Evolutionary conservation across 1,284 basidiomycete genomes (phyloP).

Genomic region (Puccinia triticina): DNA sequence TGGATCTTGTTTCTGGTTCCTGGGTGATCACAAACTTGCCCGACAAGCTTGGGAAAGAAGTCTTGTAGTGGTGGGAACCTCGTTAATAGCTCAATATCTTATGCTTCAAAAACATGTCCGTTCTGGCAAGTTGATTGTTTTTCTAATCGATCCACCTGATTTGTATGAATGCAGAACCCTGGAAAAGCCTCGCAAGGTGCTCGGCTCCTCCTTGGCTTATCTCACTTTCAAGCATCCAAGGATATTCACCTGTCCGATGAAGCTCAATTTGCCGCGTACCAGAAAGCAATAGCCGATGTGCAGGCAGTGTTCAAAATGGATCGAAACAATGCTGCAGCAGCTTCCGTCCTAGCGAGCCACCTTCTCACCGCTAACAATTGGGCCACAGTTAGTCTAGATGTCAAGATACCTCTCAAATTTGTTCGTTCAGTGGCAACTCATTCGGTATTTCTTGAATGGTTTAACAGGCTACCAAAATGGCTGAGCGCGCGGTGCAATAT

Average conservation of each 20-base stretch:
- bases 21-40: constrained; percentile 77
- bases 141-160: not conserved
- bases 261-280: constrained; percentile 66
- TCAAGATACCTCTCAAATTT: not conserved
- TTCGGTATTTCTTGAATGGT: constrained; percentile 2
- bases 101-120: not conserved
- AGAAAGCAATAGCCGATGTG: constrained; percentile 65
- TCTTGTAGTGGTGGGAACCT: constrained; percentile 71
- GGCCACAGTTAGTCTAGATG: constrained; percentile 53
- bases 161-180: constrained; percentile 64
- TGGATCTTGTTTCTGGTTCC: constrained; percentile 83
- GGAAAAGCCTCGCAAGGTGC: constrained; percentile 69
- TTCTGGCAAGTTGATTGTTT: not conserved
- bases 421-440: not conserved
- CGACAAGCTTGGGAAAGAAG: constrained; percentile 84
- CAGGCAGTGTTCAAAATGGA: constrained; percentile 76
- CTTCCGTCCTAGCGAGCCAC: constrained; percentile 75
- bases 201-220: constrained; percentile 77
- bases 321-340: constrained; percentile 73
- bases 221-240: constrained; percentile 79
- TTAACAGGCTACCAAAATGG: constrained; percentile 78
- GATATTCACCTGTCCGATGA: constrained; percentile 67
- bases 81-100: not conserved
- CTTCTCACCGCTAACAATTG: constrained; percentile 68
- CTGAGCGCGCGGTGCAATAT: constrained; percentile 87